These are phyloP conservation scores for Gossypium ekmanianum DNA, from an alignment of 345 rosid genomes.

Conservation along the genomic window DNA sequence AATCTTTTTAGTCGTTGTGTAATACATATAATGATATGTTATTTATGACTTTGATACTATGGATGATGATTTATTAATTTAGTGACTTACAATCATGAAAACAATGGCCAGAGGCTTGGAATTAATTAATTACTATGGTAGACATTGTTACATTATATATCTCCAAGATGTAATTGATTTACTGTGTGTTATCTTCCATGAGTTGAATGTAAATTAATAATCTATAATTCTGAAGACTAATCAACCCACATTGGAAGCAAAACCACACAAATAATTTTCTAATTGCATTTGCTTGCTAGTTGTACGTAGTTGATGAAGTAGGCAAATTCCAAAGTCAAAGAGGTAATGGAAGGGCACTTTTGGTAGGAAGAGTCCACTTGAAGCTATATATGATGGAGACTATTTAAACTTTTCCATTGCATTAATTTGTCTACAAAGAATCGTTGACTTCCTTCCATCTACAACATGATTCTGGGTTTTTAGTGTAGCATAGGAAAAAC, in stretches of 20 bases:
- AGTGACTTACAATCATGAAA: neutral
- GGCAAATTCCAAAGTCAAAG: constrained; percentile 26
- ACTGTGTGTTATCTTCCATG: neutral
- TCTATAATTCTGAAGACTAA: neutral
- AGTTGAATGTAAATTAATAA: neutral
- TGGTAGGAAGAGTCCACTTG: neutral
- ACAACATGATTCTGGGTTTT: no score
- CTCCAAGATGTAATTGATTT: neutral
- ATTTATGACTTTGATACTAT: no score
- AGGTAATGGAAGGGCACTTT: constrained; percentile 9
- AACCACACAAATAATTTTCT: neutral
- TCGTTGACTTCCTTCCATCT: no score
- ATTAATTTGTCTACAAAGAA: no score
- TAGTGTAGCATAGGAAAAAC: no score
- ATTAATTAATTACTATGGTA: neutral
- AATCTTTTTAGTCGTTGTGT: no score
- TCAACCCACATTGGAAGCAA: neutral
- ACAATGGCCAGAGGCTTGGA: neutral
- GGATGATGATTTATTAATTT: no score
- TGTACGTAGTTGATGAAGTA: constrained; percentile 8
- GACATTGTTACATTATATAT: no score
- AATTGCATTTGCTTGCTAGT: neutral
- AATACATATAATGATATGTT: no score
- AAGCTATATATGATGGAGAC: neutral
- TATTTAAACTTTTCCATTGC: neutral